These are phyloP conservation scores for Nidularia pulvinata DNA, from an alignment of 768 basidiomycete genomes.

Conservation along the genomic window DNA sequence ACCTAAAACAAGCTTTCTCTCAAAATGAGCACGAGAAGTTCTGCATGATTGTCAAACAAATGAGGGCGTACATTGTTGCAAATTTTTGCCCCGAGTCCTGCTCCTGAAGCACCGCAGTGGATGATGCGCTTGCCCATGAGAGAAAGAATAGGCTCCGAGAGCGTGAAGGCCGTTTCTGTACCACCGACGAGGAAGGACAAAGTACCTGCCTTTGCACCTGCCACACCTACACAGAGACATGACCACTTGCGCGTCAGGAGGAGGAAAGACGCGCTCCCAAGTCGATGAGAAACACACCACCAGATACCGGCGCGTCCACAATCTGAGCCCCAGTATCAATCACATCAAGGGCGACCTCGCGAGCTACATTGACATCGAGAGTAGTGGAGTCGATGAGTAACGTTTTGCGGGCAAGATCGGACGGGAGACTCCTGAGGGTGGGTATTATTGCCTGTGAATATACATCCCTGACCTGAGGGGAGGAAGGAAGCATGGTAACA, in stretches of 20 bases:
- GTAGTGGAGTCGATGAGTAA: constrained; percentile 92
- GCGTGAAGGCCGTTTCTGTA: constrained; percentile 50
- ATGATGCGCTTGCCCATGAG: constrained; percentile 84
- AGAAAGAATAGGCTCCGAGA: constrained; percentile 58
- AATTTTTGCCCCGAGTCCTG: constrained; percentile 87
- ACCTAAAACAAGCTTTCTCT: constrained; percentile 59
- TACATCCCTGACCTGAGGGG: constrained; percentile 81
- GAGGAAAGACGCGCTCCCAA: no score
- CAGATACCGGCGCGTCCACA: constrained; percentile 95
- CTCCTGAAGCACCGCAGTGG: constrained; percentile 80
- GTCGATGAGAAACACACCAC: constrained; percentile 46
- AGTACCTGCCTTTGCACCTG: constrained; percentile 86
- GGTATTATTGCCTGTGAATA: constrained; percentile 73
- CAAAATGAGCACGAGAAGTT: constrained; percentile 5
- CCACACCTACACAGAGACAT: constrained; percentile 53
- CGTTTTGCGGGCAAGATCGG: constrained; percentile 35
- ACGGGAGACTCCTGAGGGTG: constrained; percentile 50
- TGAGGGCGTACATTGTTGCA: constrained; percentile 73
- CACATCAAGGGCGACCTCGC: constrained; percentile 58
- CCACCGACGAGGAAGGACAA: constrained; percentile 94
- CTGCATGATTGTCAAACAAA: constrained; percentile 5
- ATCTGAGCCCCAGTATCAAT: constrained; percentile 61
- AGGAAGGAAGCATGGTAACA: constrained; percentile 92
- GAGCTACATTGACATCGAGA: constrained; percentile 77
- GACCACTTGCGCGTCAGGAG: no score